Evolutionary conservation across 1,284 basidiomycete genomes (phyloP).

Genomic region (Melanopsichium pennsylvanicum): DNA sequence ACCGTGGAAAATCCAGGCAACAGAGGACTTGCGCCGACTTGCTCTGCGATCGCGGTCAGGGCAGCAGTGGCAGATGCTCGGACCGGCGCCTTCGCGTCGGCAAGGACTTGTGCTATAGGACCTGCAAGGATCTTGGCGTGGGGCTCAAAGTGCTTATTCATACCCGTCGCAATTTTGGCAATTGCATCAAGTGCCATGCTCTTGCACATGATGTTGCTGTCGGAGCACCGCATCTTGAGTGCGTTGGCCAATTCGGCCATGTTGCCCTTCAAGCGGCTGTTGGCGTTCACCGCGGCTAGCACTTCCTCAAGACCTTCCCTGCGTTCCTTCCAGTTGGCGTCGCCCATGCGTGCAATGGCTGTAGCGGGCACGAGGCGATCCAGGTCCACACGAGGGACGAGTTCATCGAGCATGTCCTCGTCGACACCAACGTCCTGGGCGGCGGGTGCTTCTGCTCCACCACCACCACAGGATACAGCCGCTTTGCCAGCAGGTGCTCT

Average conservation of each 20-base stretch:
- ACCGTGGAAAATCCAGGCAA: slow-evolving; percentile 79
- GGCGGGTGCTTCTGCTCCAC: slow-evolving; percentile 1
- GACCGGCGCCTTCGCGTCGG: slow-evolving; percentile 91
- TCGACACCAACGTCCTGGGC: slow-evolving; percentile 37
- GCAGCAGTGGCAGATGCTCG: slow-evolving; percentile 80
- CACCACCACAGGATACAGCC: slow-evolving; percentile 3
- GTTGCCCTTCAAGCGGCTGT: slow-evolving; percentile 87
- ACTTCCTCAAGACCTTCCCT: slow-evolving; percentile 92
- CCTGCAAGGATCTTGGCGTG: slow-evolving; percentile 79
- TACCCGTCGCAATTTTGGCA: slow-evolving; percentile 85
- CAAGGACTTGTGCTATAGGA: slow-evolving; percentile 82
- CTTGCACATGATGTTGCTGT: slow-evolving; percentile 95
- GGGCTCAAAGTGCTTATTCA: slow-evolving; percentile 95
- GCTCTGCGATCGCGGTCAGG: slow-evolving; percentile 82
- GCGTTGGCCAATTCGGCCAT: slow-evolving; percentile 87
- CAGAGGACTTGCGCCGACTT: slow-evolving; percentile 84
- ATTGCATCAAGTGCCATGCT: slow-evolving; percentile 88
- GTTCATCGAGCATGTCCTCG: slow-evolving; percentile 73
- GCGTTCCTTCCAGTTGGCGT: slow-evolving; percentile 90
- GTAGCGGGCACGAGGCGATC: slow-evolving; percentile 87
- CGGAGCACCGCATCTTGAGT: slow-evolving; percentile 85
- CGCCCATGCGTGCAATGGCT: slow-evolving; percentile 84
- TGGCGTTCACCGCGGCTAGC: slow-evolving; percentile 82
- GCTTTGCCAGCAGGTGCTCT: slow-evolving; percentile 25
- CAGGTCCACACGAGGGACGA: slow-evolving; percentile 93